Conservation (phyloP, 345 rosid genomes). For the Combretum micranthum region DNA sequence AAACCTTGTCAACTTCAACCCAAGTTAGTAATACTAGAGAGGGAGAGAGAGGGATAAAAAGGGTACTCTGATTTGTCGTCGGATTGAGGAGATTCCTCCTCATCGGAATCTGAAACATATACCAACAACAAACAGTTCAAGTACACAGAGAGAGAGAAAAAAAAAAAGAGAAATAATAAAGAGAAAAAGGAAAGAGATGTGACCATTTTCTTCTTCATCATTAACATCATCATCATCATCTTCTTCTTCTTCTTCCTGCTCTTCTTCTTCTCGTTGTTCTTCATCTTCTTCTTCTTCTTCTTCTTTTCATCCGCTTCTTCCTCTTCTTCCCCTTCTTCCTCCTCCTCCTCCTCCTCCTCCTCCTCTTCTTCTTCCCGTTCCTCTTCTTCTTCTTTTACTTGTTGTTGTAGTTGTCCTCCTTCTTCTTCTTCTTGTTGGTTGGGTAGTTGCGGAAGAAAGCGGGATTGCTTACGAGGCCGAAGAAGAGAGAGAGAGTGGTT, state of each 20-base stretch:
- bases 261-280: slow-evolving; percentile 17
- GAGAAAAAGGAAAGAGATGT: not conserved
- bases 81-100: slow-evolving; percentile 32
- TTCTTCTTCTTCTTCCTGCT: slow-evolving; percentile 16
- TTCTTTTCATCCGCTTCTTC: slow-evolving; percentile 7
- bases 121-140: slow-evolving; percentile 9
- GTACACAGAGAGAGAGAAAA: slow-evolving; percentile 9
- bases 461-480: slow-evolving; percentile 20
- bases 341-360: slow-evolving; percentile 16
- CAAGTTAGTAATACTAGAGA: not conserved
- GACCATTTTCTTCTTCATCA: slow-evolving; percentile 19
- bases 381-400: slow-evolving; percentile 21
- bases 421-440: slow-evolving; percentile 10
- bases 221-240: slow-evolving; percentile 10
- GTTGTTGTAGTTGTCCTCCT: slow-evolving; percentile 14
- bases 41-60: slow-evolving; percentile 8
- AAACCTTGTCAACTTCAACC: not conserved
- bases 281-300: slow-evolving; percentile 20
- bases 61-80: slow-evolving; percentile 63
- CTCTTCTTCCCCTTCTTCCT: slow-evolving; percentile 14
- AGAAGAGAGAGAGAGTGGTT: slow-evolving; percentile 8
- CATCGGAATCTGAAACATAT: slow-evolving; percentile 49
- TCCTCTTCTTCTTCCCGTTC: slow-evolving; percentile 18
- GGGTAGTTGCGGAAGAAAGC: slow-evolving; percentile 14
- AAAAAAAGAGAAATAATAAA: not conserved